Percentiles rank a stretch among this genome's conserved stretches.
Conservation (phyloP, 495 filamentous ascomycete species). For the Xylaria curta region DNA sequence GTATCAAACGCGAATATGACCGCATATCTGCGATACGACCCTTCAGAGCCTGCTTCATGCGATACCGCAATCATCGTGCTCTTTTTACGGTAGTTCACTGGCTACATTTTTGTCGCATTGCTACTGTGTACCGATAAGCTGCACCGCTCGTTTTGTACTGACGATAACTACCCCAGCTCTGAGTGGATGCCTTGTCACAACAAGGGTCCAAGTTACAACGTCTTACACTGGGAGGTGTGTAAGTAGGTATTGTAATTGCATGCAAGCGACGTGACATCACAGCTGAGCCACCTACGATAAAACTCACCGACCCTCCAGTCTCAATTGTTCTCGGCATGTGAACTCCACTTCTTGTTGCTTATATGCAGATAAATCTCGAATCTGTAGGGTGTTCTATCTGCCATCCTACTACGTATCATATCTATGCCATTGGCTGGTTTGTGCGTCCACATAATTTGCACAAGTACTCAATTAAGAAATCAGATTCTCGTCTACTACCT, state of each 20-base stretch:
- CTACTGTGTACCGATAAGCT: not conserved
- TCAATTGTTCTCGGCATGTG: not conserved
- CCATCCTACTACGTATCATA: not conserved
- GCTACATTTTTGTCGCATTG: not conserved
- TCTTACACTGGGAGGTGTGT: not conserved
- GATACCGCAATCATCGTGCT: not conserved
- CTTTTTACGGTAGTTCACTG: not conserved
- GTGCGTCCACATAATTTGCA: not conserved
- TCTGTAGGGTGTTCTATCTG: not conserved
- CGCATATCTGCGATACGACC: not conserved
- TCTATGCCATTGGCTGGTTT: not conserved
- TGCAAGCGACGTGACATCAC: constrained; percentile 21
- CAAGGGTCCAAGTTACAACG: not conserved
- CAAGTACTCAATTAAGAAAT: not conserved
- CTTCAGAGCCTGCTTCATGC: not conserved
- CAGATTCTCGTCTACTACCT: not conserved
- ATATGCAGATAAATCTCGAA: not conserved
- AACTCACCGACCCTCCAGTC: not conserved
- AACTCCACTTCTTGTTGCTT: not conserved
- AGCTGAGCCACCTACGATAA: constrained; percentile 1
- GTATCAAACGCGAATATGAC: not conserved
- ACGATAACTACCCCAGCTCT: constrained; percentile 7
- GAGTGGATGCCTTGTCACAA: constrained; percentile 1
- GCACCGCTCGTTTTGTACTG: not conserved
- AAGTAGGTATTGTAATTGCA: not conserved